phyloP scores from a whole-genome alignment of 371 early-diverging fungal genomes.

The Saksenaea vasiformis region DNA sequence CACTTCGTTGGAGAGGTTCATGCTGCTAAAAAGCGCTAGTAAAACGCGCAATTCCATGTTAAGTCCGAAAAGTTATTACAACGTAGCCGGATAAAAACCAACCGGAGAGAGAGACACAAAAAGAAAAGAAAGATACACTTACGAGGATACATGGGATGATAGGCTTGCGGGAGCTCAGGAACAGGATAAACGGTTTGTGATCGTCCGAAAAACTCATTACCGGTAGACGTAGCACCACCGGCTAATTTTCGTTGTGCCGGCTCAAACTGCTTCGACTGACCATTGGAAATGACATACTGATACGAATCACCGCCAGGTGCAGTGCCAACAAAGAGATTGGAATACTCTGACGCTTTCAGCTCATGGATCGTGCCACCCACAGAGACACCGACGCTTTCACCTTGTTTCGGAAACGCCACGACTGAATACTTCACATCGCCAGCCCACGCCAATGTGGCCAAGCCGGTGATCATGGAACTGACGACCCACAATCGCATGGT shows the following conservation, averaged over 20 bases:
- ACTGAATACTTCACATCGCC: constrained; percentile 44
- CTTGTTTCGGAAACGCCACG: constrained; percentile 39
- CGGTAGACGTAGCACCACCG: constrained; percentile 38
- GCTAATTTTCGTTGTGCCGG: constrained; percentile 29
- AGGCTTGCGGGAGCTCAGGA: constrained; percentile 56
- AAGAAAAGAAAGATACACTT: constrained; percentile 14
- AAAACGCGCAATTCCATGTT: not conserved
- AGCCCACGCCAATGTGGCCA: constrained; percentile 12
- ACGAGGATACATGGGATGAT: constrained; percentile 40
- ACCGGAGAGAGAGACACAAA: not conserved
- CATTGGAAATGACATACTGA: constrained; percentile 27
- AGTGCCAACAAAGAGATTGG: constrained; percentile 32
- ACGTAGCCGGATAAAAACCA: not conserved
- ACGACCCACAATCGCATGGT: constrained; percentile 6
- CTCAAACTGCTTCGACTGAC: constrained; percentile 18
- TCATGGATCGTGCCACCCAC: constrained; percentile 28
- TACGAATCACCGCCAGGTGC: constrained; percentile 34
- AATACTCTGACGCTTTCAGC: constrained; percentile 15
- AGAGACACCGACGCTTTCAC: constrained; percentile 31
- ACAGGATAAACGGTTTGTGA: constrained; percentile 36
- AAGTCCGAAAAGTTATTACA: not conserved
- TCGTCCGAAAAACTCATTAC: constrained; percentile 55
- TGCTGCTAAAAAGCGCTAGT: constrained; percentile 32
- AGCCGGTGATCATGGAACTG: not conserved
- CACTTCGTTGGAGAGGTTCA: constrained; percentile 38